These are phyloP conservation scores for Fusarium cicatricum DNA, from an alignment of 2,329 filamentous ascomycete genomes.

Conservation along the genomic window DNA sequence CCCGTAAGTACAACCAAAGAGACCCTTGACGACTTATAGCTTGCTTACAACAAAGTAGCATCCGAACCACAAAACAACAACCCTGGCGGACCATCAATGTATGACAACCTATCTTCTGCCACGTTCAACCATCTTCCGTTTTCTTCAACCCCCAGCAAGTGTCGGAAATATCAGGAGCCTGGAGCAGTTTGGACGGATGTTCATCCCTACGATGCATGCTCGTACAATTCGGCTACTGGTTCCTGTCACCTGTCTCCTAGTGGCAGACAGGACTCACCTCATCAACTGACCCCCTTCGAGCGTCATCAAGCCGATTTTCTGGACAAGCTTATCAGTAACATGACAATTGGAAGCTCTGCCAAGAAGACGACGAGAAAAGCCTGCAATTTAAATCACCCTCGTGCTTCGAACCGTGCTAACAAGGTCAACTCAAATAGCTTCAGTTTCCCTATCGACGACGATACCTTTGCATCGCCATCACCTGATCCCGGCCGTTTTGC, in stretches of 20 bases:
- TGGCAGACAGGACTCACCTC: conserved; percentile 41
- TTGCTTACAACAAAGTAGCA: conserved; percentile 16
- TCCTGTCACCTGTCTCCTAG: conserved; percentile 40
- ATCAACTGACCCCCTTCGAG: conserved; percentile 51
- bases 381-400: not conserved
- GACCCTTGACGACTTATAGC: no score
- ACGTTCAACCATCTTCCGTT: conserved; percentile 18
- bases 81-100: conserved; percentile 55
- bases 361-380: conserved; percentile 21
- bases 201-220: conserved; percentile 22
- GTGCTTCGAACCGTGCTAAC: conserved; percentile 44
- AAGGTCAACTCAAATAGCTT: conserved; percentile 55
- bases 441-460: conserved; percentile 55
- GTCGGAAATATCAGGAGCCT: conserved; percentile 10
- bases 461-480: conserved; percentile 49
- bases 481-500: conserved; percentile 53
- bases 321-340: conserved; percentile 48
- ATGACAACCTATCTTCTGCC: conserved; percentile 47
- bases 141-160: conserved; percentile 22
- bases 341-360: conserved; percentile 20
- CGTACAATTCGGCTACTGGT: conserved; percentile 10
- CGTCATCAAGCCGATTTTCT: conserved; percentile 51
- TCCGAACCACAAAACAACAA: conserved; percentile 22
- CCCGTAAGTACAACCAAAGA: conserved; percentile 17
- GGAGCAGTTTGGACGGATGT: not conserved